Percentiles rank a stretch among this genome's conserved stretches.
Evolutionary conservation across 176 grass and related monocot genomes (phyloP).

Genomic region (Melocanna baccifera): DNA sequence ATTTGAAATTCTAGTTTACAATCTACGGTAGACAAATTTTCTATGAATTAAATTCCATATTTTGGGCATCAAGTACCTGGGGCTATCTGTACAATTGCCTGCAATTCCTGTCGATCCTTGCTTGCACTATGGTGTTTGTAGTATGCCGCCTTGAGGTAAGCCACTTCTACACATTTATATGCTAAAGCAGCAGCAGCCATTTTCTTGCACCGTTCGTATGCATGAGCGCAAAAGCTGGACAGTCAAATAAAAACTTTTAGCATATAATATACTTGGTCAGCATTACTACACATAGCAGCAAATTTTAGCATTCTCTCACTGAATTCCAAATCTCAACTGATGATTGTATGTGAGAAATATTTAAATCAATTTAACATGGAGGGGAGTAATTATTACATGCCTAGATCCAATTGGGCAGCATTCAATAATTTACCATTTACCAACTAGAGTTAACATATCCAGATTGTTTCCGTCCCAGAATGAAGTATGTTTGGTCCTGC

Average conservation of each 20-base stretch:
- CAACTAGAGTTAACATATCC: too few species aligned
- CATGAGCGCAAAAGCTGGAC: slow-evolving; percentile 76
- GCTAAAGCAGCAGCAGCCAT: slow-evolving; percentile 80
- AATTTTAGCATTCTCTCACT: slow-evolving; percentile 7
- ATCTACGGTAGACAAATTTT: background rate
- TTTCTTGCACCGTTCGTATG: slow-evolving; percentile 64
- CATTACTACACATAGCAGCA: background rate
- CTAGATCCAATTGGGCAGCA: too few species aligned
- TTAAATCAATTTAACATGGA: slow-evolving; percentile 10
- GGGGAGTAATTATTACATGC: too few species aligned
- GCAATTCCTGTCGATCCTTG: slow-evolving; percentile 67
- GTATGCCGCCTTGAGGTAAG: slow-evolving; percentile 77
- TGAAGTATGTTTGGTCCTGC: too few species aligned
- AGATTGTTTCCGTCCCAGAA: too few species aligned
- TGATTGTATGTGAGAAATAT: background rate
- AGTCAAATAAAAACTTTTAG: slow-evolving; percentile 14
- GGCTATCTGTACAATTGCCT: slow-evolving; percentile 47
- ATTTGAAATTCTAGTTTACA: slow-evolving; percentile 9
- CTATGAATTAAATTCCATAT: background rate
- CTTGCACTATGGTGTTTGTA: slow-evolving; percentile 64
- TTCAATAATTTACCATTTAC: too few species aligned
- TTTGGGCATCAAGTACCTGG: slow-evolving; percentile 51
- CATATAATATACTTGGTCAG: slow-evolving; percentile 15
- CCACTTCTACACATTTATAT: slow-evolving; percentile 89
- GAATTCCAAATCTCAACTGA: background rate